phyloP scores from a whole-genome alignment of 75 land plant genomes.

The Isoetes taiwanensis region DNA sequence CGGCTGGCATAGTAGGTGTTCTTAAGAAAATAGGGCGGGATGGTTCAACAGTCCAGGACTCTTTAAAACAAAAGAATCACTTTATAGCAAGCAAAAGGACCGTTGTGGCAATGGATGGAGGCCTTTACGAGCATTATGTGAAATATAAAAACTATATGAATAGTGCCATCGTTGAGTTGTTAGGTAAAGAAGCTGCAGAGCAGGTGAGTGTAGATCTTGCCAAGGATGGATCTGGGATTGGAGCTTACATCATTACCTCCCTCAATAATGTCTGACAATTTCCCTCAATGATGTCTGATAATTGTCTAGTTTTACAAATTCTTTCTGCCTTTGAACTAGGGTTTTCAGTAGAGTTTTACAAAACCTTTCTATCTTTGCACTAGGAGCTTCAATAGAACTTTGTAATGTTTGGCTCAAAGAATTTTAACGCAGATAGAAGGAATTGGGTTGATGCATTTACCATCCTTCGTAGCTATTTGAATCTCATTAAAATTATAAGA shows the following conservation, averaged over 20 bases:
- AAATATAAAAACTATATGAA: constrained; percentile 49
- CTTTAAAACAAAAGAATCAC: constrained; percentile 9
- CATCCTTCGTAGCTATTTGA: no score
- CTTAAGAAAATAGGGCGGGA: constrained; percentile 66
- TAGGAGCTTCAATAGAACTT: no score
- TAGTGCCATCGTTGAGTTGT: constrained; percentile 48
- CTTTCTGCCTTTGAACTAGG: no score
- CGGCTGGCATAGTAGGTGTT: constrained; percentile 71
- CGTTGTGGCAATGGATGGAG: constrained; percentile 80
- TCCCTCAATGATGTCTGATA: no score
- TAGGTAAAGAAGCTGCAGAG: constrained; percentile 39
- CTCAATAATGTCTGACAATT: no score
- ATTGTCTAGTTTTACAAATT: no score
- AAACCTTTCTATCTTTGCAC: no score
- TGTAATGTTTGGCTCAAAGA: no score
- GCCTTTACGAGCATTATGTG: constrained; percentile 63
- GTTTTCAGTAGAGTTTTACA: no score
- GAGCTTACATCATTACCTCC: constrained; percentile 61
- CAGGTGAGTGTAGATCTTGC: constrained; percentile 48
- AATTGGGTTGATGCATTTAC: no score
- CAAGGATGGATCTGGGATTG: constrained; percentile 79
- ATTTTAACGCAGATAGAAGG: no score
- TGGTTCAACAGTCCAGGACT: constrained; percentile 16
- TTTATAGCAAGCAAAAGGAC: constrained; percentile 33
- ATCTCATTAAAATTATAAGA: no score